Conservation (phyloP, 257 asterid species). For the Paraleonurus japonicus region DNA sequence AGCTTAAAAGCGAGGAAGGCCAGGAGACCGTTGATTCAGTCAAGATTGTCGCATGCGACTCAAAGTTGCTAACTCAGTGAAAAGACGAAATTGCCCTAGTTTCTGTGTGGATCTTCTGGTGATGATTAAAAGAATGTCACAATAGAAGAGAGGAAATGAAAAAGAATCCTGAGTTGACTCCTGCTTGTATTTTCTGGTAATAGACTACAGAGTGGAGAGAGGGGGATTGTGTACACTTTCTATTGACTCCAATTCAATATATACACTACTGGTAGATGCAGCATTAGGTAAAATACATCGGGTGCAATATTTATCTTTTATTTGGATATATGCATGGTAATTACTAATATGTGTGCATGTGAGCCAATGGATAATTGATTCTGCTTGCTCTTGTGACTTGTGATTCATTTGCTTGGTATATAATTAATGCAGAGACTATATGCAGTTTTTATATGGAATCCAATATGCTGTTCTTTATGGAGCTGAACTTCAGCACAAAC, state of each 20-base stretch:
- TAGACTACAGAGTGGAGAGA: conserved; percentile 4
- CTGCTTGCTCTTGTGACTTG: not conserved
- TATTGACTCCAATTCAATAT: not conserved
- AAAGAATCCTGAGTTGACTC: conserved; percentile 15
- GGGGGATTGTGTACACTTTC: conserved; percentile 15
- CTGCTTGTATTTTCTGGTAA: conserved; percentile 24
- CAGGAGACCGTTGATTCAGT: conserved; percentile 76
- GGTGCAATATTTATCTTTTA: not conserved
- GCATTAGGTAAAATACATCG: not conserved
- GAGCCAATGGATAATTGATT: not conserved
- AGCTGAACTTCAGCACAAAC: not conserved
- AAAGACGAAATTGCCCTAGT: conserved; percentile 21
- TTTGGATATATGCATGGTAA: not conserved
- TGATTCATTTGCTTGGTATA: not conserved
- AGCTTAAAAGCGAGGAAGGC: conserved; percentile 81
- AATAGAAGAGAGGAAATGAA: conserved; percentile 9
- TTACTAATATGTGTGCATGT: not conserved
- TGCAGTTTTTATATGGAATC: not conserved
- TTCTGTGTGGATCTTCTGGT: conserved; percentile 27
- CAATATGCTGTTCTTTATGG: not conserved
- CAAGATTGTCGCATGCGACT: conserved; percentile 96
- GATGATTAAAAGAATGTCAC: conserved; percentile 7
- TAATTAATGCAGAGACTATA: not conserved
- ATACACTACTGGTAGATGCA: conserved; percentile 4
- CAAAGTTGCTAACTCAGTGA: conserved; percentile 84